Evolutionary conservation across 176 grass and related monocot species (phyloP), one percentile per base, ranked within the genome.

Genomic region (Tillandsia leiboldiana): DNA sequence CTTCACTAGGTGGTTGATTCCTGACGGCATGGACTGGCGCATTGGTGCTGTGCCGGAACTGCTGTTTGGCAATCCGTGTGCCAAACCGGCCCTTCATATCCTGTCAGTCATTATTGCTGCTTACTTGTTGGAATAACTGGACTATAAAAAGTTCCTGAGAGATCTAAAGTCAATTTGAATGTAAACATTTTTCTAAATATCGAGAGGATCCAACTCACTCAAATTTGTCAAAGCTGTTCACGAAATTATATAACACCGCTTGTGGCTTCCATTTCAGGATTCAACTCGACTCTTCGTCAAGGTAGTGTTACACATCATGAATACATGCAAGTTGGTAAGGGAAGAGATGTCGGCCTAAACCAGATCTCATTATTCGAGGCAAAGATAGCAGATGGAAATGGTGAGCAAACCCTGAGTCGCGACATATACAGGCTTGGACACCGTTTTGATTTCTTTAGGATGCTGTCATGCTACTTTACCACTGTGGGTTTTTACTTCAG

Each of bases 381-480:
- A 74, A 96, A 96, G 80, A 80, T 96, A 64, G 88, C 92, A 87
- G 88, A 84, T 87, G 92, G 92, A 78, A 96, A 91, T 84, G 85
- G 85, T 47, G 92, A 96, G 65, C 92, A 96, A 69, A 88, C 92
- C 14, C 78, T 96, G 72, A 91, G 92, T 66, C 92, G 85, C 64
- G 92, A 96, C 71, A 88, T 96, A 74, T 96, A 91, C 52, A 71
- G 92, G 49, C 92, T 96, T 67, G 92, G 92, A 49, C 92, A 91
- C 58, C 88, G 92, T 51, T 96, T 96, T 7, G 92, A 96, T 82
- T 96, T 96, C 56, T 96, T 96, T 78, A 87, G 92, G 65, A 96
- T 96, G 92, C 83, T 96, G 64, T 96, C 92, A 9, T 96, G 92
- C 83, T 96, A 96, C 74, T 96, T 87, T 68, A 96, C 88, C 29